Evolutionary conservation across 2,329 filamentous ascomycete genomes (phyloP), one percentile per base, ranked within the genome.

Genomic region (Nakataea oryzae): DNA sequence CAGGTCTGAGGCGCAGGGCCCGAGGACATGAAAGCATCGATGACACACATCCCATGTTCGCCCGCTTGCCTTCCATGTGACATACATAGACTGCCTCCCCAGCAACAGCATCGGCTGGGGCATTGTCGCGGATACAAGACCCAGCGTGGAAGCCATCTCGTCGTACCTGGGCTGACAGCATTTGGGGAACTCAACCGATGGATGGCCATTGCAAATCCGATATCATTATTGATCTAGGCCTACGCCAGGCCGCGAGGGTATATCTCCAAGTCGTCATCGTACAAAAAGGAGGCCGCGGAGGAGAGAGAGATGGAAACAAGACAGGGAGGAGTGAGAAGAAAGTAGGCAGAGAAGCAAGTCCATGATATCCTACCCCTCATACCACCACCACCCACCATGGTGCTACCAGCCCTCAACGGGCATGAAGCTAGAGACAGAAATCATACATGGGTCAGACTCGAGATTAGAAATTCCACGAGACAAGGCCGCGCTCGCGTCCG

Each of bases 401-500:
- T 4, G 9, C 6, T 17, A 3, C 21, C 4, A n/a, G 24, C 21
- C 21, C 41, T 1, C 34, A 17, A 17, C 34, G 34, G 21, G 34
- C 14, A 5, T 11, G 2, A 17, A 47, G 41, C 41, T 2, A n/a
- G n/a, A n/a, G n/a, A n/a, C n/a, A n/a, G n/a, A n/a, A n/a, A n/a
- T n/a, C n/a, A 9, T 9, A 4, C 41, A 21, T 7, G 41, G 21
- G 41, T 3, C 41, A 50, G 8, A n/a, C 12, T 27, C 7, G 3
- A 58, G 17, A n/a, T 54, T 32, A 27, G 64, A 58, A 69, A 12
- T 64, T 62, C 78, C 79, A 84, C 8, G 80, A 82, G 17, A 85
- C 73, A 61, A 84, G 68, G 47, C 78, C 82, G 7, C 76, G 73
- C 69, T 83, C 77, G 27, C 76, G 73, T n/a, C 82, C 81, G 57